phyloP scores from a whole-genome alignment of 306 rosid species.

The barrel medic (Medicago truncatula) region DNA sequence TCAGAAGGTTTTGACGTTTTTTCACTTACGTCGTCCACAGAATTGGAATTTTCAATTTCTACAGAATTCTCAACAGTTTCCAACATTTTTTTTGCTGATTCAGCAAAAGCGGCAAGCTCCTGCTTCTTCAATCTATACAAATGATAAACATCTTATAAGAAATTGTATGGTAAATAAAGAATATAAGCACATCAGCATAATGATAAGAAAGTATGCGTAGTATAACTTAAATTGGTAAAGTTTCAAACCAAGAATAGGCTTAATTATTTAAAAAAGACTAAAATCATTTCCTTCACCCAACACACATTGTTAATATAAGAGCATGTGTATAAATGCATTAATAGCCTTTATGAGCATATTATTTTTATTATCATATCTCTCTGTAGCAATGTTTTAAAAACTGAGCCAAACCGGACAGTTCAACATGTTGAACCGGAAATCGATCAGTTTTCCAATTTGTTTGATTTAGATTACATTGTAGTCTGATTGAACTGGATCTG shows the following conservation, averaged over 20 bases:
- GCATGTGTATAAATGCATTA: not conserved
- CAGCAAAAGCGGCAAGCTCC: constrained; percentile 72
- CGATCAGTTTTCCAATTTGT: not conserved
- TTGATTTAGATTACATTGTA: not conserved
- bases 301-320: not conserved
- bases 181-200: constrained; percentile 15
- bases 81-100: constrained; percentile 64
- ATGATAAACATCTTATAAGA: constrained; percentile 28
- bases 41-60: constrained; percentile 44
- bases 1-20: constrained; percentile 56
- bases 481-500: not conserved
- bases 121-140: constrained; percentile 68
- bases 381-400: not conserved
- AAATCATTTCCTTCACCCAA: constrained; percentile 10
- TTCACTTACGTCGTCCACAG: constrained; percentile 45
- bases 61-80: constrained; percentile 67
- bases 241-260: constrained; percentile 7
- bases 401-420: not conserved
- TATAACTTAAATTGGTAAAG: not conserved
- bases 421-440: not conserved
- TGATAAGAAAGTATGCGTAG: constrained; percentile 7
- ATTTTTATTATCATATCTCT: not conserved
- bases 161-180: constrained; percentile 9
- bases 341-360: not conserved
- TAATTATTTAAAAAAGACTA: not conserved